Evolutionary conservation across 495 filamentous ascomycete species (phyloP), one percentile per base, ranked within the genome.

Genomic region (Parathielavia appendiculata): DNA sequence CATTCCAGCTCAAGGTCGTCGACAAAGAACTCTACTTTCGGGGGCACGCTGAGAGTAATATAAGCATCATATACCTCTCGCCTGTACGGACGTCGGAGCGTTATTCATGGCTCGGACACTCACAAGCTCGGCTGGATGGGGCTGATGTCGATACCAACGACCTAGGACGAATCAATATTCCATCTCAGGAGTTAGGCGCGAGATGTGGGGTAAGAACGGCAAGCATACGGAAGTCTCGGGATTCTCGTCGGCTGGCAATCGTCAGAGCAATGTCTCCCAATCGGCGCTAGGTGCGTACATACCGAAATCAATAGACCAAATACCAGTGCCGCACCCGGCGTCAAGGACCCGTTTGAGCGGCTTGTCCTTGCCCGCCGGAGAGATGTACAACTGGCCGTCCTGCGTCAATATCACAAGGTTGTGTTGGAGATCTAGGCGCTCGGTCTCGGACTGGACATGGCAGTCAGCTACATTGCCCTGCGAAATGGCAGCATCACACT

Each of bases 1-100:
- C 81, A 85, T 45, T 78, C 73, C 8, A 75, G 61, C 40, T 78
- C 73, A n/a, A 78, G 78, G 55, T 85, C 78, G 57, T 78, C 77
- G 49, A 83, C 71, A 58, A 82, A 77, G 64, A 84, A 84, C 39
- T 64, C 67, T 32, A 81, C 69, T 57, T 84, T 84, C 2, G 78
- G 73, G 3, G 81, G 73, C n/a, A 71, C 71, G 20, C 76, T 66
- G 20, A 6, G 5, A 34, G 13, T n/a, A 43, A 16, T 50, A 32
- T 50, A n/a, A 34, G n/a, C n/a, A 16, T 9, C 4, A 7, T 50
- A 5, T n/a, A 23, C 44, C 35, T 14, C 14, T 10, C 12, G 44
- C 23, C 26, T 6, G 26, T 2, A 30, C 26, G 6, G 26, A 30
- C 26, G 6, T 30, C 26, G 26, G 26, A 30, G 26, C 3, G 26